A percentile compares a stretch with the other conserved stretches of the same genome.
These are phyloP conservation scores for Chaetomidium leptoderma DNA, from an alignment of 495 filamentous ascomycete genomes.

Conservation along the genomic window DNA sequence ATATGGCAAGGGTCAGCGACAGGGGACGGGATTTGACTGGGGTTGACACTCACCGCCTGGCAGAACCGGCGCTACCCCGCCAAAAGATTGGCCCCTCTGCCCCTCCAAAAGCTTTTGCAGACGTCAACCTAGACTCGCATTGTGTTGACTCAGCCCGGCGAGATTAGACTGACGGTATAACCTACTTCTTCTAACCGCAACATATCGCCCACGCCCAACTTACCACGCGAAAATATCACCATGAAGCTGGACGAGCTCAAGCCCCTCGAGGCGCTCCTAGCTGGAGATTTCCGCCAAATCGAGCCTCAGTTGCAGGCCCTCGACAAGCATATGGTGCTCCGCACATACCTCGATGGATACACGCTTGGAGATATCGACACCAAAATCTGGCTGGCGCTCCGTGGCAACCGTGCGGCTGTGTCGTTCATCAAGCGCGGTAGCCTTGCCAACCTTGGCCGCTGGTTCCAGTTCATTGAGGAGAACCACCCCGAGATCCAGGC, in stretches of 20 bases:
- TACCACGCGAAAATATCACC: not conserved
- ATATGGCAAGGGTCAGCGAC: not conserved
- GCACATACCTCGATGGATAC: constrained; percentile 84
- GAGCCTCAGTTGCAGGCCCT: constrained; percentile 72
- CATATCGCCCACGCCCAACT: not conserved
- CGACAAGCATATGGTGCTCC: constrained; percentile 79
- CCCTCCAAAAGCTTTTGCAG: constrained; percentile 33
- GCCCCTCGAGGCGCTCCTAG: constrained; percentile 46
- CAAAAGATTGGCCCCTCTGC: constrained; percentile 16
- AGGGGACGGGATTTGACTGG: not conserved
- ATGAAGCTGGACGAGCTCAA: constrained; percentile 53
- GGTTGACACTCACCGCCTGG: constrained; percentile 16
- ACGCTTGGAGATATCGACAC: constrained; percentile 71
- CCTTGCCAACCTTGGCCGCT: constrained; percentile 75
- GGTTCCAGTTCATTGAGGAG: constrained; percentile 85
- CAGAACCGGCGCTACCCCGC: constrained; percentile 21
- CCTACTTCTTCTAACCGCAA: not conserved
- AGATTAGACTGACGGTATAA: not conserved
- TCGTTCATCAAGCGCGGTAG: constrained; percentile 73
- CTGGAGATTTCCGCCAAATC: constrained; percentile 72
- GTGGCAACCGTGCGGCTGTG: constrained; percentile 78
- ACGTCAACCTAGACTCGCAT: not conserved
- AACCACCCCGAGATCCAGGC: constrained; percentile 63
- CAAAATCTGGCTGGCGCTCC: constrained; percentile 78
- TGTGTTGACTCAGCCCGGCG: constrained; percentile 25